Evolutionary conservation across 371 early-diverging fungal species (phyloP).

Genomic region (Syncephalastrum racemosum): DNA sequence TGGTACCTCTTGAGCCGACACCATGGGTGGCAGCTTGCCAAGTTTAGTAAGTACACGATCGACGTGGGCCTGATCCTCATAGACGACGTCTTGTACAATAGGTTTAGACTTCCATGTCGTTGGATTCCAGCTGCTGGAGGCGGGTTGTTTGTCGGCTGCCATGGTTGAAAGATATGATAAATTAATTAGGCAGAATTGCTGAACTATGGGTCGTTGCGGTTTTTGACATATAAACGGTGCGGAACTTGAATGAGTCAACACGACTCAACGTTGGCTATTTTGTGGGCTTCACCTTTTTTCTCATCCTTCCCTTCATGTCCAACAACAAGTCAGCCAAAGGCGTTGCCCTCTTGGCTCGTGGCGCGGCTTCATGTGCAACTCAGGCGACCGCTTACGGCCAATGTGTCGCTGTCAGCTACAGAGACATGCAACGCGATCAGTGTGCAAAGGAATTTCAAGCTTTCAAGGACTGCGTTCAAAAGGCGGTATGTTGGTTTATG

Average conservation of each 20-base stretch:
- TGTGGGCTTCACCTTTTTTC: too few species aligned
- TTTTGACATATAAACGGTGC: too few species aligned
- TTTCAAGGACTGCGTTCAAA: slow-evolving; percentile 61
- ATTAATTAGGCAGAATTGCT: too few species aligned
- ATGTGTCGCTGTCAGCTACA: slow-evolving; percentile 52
- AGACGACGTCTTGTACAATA: slow-evolving; percentile 88
- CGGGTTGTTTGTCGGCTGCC: not conserved
- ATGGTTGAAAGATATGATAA: too few species aligned
- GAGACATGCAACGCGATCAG: slow-evolving; percentile 56
- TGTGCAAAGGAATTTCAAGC: slow-evolving; percentile 60
- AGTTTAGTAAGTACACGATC: slow-evolving; percentile 76
- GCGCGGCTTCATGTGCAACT: slow-evolving; percentile 42
- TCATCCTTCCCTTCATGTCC: too few species aligned
- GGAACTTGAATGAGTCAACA: too few species aligned
- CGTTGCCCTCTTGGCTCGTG: slow-evolving; percentile 35
- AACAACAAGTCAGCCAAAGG: slow-evolving; percentile 19
- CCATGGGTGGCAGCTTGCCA: slow-evolving; percentile 86
- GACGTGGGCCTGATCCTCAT: slow-evolving; percentile 74
- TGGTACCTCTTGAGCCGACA: slow-evolving; percentile 81
- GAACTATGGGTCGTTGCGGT: too few species aligned
- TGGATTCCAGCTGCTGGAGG: slow-evolving; percentile 65
- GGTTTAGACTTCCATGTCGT: slow-evolving; percentile 83
- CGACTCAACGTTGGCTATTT: too few species aligned
- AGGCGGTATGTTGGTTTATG: slow-evolving; percentile 36
- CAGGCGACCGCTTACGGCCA: slow-evolving; percentile 58